phyloP scores from a whole-genome alignment of 352 stramenopile species.

The Thraustochytrium striatum region DNA sequence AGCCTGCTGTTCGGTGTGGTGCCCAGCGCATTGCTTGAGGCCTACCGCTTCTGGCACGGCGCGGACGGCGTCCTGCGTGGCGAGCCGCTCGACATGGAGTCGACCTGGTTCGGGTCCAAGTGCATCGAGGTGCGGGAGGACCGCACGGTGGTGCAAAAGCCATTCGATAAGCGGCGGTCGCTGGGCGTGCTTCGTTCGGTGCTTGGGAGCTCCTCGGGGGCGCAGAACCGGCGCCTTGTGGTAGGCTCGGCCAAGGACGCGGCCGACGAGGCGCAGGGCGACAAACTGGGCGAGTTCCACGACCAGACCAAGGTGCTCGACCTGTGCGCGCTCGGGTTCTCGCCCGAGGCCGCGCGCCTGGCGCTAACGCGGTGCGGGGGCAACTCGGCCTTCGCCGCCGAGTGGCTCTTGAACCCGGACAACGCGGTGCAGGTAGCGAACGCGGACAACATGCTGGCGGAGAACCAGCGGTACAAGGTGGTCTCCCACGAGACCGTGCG shows the following conservation, averaged over 20 bases:
- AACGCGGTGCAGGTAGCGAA: conserved; percentile 1
- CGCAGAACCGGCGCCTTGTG: conserved; percentile 21
- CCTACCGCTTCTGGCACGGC: conserved; percentile 79
- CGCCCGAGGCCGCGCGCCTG: conserved; percentile 69
- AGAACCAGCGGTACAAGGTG: conserved; percentile 9
- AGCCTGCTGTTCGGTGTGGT: conserved; percentile 75
- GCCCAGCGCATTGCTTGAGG: conserved; percentile 73
- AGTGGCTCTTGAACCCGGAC: conserved; percentile 66
- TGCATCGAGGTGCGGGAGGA: conserved; percentile 21
- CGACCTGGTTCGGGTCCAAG: conserved; percentile 36
- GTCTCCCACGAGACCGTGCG: conserved; percentile 5
- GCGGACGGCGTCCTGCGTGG: conserved; percentile 71
- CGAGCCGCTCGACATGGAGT: conserved; percentile 65
- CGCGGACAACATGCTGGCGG: neutral
- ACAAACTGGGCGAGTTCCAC: neutral
- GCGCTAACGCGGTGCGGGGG: conserved; percentile 66
- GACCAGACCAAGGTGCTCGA: conserved; percentile 62
- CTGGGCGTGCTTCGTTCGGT: conserved; percentile 4
- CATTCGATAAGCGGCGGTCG: conserved; percentile 28
- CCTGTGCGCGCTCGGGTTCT: conserved; percentile 79
- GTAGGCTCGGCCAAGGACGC: neutral
- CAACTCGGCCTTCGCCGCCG: conserved; percentile 67
- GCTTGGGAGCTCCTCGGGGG: neutral
- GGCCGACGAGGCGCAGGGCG: neutral
- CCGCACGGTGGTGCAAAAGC: conserved; percentile 16